phyloP scores from a whole-genome alignment of 139 green algal species.

The Edaphochlamys debaryana region DNA sequence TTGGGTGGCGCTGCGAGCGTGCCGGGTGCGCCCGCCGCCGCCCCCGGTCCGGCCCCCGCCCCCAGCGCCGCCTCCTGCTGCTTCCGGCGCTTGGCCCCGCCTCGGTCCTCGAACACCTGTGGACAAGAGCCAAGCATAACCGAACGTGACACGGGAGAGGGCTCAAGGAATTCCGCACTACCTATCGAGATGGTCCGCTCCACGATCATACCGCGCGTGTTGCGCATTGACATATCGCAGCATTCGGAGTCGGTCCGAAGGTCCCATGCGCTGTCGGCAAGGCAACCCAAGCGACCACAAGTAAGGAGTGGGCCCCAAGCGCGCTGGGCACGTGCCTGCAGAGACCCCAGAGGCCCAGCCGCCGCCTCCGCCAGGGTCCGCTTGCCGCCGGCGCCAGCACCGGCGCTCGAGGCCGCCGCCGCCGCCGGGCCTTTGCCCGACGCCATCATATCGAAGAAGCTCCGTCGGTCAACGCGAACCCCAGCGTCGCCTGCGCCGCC shows the following conservation, averaged over 20 bases:
- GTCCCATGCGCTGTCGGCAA: too few relatives aligned
- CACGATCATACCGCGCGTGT: not conserved
- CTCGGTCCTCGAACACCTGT: conserved; percentile 34
- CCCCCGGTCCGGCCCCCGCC: not conserved
- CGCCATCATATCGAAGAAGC: conserved; percentile 37
- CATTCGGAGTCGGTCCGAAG: not conserved
- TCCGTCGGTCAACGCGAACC: not conserved
- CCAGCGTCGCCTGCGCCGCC: not conserved
- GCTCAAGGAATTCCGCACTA: too few relatives aligned
- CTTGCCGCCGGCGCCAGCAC: too few relatives aligned
- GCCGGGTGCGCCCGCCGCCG: not conserved
- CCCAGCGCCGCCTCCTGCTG: not conserved
- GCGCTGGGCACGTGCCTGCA: not conserved
- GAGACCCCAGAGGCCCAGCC: not conserved
- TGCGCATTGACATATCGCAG: not conserved
- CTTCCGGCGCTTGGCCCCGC: not conserved
- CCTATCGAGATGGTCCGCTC: not conserved
- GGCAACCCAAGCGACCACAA: not conserved
- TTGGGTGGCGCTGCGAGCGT: not conserved
- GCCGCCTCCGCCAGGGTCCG: not conserved
- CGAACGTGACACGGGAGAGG: too few relatives aligned
- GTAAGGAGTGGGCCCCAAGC: not conserved
- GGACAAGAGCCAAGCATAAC: not conserved
- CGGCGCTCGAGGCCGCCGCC: too few relatives aligned
- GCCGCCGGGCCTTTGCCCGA: too few relatives aligned